Evolutionary conservation across 371 early-diverging fungal genomes (phyloP), one percentile per base, ranked within the genome.

Genomic region (Mortierella sp.): DNA sequence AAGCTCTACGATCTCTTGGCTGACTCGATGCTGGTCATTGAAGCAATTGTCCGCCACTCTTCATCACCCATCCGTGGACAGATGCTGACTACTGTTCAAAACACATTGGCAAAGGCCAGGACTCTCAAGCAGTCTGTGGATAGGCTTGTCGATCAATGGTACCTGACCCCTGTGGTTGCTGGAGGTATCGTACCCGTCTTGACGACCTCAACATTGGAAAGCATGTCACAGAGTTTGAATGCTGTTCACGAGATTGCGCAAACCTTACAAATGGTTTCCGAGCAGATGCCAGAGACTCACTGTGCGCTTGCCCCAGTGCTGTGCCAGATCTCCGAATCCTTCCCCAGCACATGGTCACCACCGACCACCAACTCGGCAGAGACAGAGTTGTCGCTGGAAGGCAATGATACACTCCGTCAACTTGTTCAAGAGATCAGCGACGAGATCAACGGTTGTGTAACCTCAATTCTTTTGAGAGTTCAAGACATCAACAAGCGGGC

Each of bases 1-100:
- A 79, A 84, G 46, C 60, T 87, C 5, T 77, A 77, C 3, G 67
- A 76, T 37, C 59, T 87, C 40, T 52, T 85, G 45, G 57, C 63
- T n/a, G 72, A 79, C 47, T 43, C 79, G 3, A 51, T 62, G 49
- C 48, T 79, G 27, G 69, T 79, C 51, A 59, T 81, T 50, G 69
- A 81, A 29, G 65, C 67, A 8, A 62, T 62, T n/a, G 52, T 61
- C 9, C 77, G 77, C 24, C 63, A 69, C 25, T 69, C 77, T 24
- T 54, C 66, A 0, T 58, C 66, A 0, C 43, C 69, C n/a, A 48
- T 54, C 4, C 69, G 70, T 29, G 52, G 52, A 13, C 77, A 77
- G 48, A 62, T 77, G 65, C 28, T 65, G 45, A 59, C 58, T 6
- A 31, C 54, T 41, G 62, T 65, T 37, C 56, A 61, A 39, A 46